Base-by-base conservation (phyloP, 371 early-diverging fungal genomes). In the Actinomucor elegans region DNA sequence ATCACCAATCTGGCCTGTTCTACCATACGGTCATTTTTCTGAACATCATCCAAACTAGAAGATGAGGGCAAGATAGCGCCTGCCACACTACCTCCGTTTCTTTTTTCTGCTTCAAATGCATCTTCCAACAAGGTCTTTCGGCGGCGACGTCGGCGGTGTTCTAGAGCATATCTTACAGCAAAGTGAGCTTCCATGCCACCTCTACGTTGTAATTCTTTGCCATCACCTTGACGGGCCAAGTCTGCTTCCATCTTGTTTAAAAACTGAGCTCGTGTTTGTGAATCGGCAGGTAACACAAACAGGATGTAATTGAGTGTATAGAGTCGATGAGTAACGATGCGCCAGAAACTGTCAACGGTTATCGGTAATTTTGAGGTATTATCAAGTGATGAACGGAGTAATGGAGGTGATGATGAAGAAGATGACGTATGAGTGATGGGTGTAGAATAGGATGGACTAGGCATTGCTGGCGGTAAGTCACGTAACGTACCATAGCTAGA, bases 131-230 rank as follows among this genome's bases (percentile, higher is more conserved):
- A 33, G 28, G 63, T 59, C 48, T 57, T 55, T n/a, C 48, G 37
- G 1, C 61, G 50, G 20, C 55, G 54, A 7, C 28, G 55, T 10
- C 60, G 17, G 36, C 48, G 36, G n/a, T 59, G 57, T 33, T 69
- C 53, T 11, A 79, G 38, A 17, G 75, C 70, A 53, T 69, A 77
- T 8, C 68, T 58, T 3, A 78, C 63, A 5, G 67, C 68, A 61
- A 75, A 75, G 51, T 67, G 67, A 11, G 69, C 64, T 48, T 75
- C 75, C 61, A 66, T 59, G 0, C 73, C 78, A 32, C 71, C 75
- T 11, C 66, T 57, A 14, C 66, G 55, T n/a, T 60, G 41, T 2
- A 67, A 35, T 37, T 68, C 55, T 17, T 57, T 52, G 9, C 68
- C 72, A 49, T 69, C 63, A 7, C 62, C 62, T 9, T 58, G 44